These are phyloP conservation scores for Pseudogymnoascus sp. DNA, from an alignment of 2,329 filamentous ascomycete species.

Conservation along the genomic window DNA sequence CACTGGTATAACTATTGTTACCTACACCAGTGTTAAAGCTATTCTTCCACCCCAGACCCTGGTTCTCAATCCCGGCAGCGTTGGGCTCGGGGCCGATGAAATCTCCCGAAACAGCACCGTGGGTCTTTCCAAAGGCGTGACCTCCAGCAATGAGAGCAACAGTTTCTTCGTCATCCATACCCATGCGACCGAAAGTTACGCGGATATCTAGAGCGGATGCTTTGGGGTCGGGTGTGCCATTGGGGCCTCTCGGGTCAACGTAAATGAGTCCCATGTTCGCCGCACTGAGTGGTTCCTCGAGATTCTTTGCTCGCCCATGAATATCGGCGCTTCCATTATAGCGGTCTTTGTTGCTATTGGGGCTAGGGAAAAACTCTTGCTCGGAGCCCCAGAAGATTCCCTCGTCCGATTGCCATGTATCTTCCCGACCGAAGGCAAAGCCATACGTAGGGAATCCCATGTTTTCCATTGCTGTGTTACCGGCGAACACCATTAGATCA, in stretches of 20 bases:
- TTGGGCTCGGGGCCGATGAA: conserved; percentile 48
- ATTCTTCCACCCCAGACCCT: conserved; percentile 53
- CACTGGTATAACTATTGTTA: conserved; percentile 50
- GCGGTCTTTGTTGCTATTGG: conserved; percentile 40
- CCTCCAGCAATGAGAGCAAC: conserved; percentile 55
- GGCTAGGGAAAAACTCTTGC: conserved; percentile 49
- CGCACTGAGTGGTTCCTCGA: conserved; percentile 46
- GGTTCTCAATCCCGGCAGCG: conserved; percentile 40
- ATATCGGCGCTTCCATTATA: conserved; percentile 40
- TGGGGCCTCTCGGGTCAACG: conserved; percentile 55
- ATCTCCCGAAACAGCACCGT: conserved; percentile 48
- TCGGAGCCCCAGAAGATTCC: conserved; percentile 57
- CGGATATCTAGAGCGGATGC: conserved; percentile 53
- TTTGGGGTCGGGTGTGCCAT: conserved; percentile 50
- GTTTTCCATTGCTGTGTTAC: conserved; percentile 54
- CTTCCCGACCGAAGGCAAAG: conserved; percentile 52
- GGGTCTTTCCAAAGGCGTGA: conserved; percentile 56
- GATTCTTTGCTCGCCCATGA: conserved; percentile 25
- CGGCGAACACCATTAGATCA: conserved; percentile 50
- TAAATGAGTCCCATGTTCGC: conserved; percentile 58
- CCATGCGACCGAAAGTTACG: conserved; percentile 54
- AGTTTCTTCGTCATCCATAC: conserved; percentile 58
- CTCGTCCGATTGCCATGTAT: conserved; percentile 55
- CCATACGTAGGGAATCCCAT: conserved; percentile 53
- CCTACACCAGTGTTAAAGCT: conserved; percentile 46